Evolutionary conservation across 352 stramenopile genomes (phyloP), one percentile per base, ranked within the genome.

Genomic region (Aphanomyces invadans): DNA sequence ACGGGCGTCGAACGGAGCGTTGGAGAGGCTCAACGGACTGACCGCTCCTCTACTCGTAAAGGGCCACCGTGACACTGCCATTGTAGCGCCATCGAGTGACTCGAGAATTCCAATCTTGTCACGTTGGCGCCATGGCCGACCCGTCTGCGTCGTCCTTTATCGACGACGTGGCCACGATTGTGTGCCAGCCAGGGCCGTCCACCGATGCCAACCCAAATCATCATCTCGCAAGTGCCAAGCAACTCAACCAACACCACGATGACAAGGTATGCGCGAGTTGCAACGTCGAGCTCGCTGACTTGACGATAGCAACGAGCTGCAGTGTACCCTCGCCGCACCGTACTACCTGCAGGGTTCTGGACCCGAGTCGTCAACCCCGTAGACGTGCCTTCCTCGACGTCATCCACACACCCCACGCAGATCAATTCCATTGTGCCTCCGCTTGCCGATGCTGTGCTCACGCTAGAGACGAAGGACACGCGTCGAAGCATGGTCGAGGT

Each of bases 321-420:
- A 15, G 29, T 33, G 7, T 57, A 33, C 29, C 49, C 49, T 17
- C 25, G 29, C 11, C 49, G 49, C 9, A 38, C 49, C 19, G 49
- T 57, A 9, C 49, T 57, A 15, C 49, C 49, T 28, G 49, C 49
- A n/a, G 49, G 49, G 12, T 57, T 57, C 29, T 57, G 49, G 49
- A 10, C 49, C 11, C 49, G 25, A 17, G 49, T 57, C 5, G 25
- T 26, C 46, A 25, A 54, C 26, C 46, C 46, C 1, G 10, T 15
- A 11, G n/a, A 31, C 26, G 11, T 0, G 10, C 46, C 49, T 38
- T 32, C 17, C 12, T 38, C 49, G 19, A 15, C n/a, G 29, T 10
- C 49, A 48, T 33, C 19, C 29, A n/a, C 49, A 29, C 11, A 1
- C 19, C 19, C 49, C 29, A 38, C 15, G 25, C 19, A 29, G 0